These are phyloP conservation scores for Hypoxylon sp. DNA, from an alignment of 2,329 filamentous ascomycete species.

Conservation along the genomic window DNA sequence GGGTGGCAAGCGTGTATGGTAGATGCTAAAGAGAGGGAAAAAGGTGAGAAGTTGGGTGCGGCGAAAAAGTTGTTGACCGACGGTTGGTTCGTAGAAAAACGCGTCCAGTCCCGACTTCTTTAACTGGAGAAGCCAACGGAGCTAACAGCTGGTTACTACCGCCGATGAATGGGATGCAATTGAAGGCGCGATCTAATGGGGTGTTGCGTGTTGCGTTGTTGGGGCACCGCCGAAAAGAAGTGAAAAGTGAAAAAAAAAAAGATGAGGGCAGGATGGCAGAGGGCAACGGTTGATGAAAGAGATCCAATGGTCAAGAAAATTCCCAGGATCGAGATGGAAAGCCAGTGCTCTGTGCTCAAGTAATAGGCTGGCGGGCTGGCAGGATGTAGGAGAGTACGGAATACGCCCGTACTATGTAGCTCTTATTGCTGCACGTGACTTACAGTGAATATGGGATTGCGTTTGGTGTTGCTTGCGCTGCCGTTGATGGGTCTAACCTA, in stretches of 20 bases:
- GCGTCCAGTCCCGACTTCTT: conserved; percentile 46
- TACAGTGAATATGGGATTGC: conserved; percentile 21
- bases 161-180: conserved; percentile 38
- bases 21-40: conserved; percentile 21
- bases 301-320: conserved; percentile 32
- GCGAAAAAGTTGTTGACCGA: conserved; percentile 40
- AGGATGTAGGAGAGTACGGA: conserved; percentile 30
- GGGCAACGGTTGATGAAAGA: conserved; percentile 38
- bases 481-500: neutral
- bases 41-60: conserved; percentile 31
- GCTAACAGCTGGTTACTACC: conserved; percentile 41
- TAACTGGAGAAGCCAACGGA: conserved; percentile 43
- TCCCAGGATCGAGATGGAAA: conserved; percentile 41
- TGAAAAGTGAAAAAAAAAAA: conserved; percentile 6
- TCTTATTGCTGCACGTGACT: conserved; percentile 38
- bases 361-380: conserved; percentile 1
- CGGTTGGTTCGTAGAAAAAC: conserved; percentile 44
- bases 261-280: conserved; percentile 4
- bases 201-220: conserved; percentile 20
- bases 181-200: conserved; percentile 36
- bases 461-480: conserved; percentile 25
- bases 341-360: conserved; percentile 37
- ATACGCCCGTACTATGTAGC: conserved; percentile 17
- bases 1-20: conserved; percentile 1
- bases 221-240: conserved; percentile 12